Conservation (phyloP, 208 protist genomes). For the Crithidia mellificae region DNA sequence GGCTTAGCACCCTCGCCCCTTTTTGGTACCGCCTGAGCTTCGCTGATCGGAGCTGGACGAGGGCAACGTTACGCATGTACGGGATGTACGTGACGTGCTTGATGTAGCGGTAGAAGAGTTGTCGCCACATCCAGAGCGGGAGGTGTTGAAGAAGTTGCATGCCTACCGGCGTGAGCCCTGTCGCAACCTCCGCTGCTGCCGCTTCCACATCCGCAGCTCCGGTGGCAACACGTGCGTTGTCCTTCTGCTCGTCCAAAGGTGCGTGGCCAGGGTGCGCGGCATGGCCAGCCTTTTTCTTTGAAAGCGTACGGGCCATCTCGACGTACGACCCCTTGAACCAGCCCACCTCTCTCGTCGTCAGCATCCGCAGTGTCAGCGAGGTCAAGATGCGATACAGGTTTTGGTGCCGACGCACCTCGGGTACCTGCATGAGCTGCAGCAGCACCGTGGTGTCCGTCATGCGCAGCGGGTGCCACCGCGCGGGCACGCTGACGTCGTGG, state of each 20-base stretch:
- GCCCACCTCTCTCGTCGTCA: background rate
- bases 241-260: too few relatives aligned
- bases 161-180: background rate
- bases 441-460: background rate
- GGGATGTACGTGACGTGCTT: background rate
- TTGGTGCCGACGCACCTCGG: background rate
- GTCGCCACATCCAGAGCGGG: conserved; percentile 4
- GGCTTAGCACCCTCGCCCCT: background rate
- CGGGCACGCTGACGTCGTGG: background rate
- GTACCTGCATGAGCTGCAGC: conserved; percentile 5
- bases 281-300: too few relatives aligned
- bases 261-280: too few relatives aligned
- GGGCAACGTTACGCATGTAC: background rate
- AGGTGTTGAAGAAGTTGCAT: background rate
- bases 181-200: background rate
- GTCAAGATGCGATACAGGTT: background rate
- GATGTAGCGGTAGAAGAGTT: conserved; percentile 7
- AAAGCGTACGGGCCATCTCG: background rate
- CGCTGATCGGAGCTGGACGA: too few relatives aligned
- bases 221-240: too few relatives aligned
- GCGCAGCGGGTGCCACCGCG: conserved; percentile 2
- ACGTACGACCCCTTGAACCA: too few relatives aligned
- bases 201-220: background rate
- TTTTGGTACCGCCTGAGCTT: background rate
- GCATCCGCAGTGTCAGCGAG: background rate